phyloP scores from a whole-genome alignment of 441 rosid species.

The Adansonia madagascariensis region DNA sequence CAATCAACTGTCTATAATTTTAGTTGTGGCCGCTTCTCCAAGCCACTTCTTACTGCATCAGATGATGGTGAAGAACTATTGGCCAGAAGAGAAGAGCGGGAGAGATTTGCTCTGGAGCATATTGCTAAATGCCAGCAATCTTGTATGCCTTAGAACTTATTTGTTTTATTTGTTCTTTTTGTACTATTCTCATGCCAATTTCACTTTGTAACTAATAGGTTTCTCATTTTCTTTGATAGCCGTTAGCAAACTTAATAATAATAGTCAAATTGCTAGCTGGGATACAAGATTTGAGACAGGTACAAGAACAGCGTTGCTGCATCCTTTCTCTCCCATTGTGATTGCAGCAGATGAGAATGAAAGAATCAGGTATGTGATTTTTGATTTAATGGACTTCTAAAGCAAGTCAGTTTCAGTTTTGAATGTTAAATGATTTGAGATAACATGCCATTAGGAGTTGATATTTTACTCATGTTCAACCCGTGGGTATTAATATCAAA shows the following conservation, averaged over 20 bases:
- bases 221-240: conserved; percentile 49
- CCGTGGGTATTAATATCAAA: neutral
- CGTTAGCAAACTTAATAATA: conserved; percentile 71
- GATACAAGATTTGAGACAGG: conserved; percentile 93
- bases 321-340: conserved; percentile 91
- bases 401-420: neutral
- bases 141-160: conserved; percentile 46
- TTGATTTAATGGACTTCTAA: neutral
- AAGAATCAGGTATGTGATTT: conserved; percentile 67
- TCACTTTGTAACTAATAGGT: conserved; percentile 25
- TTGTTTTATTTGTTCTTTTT: conserved; percentile 22
- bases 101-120: conserved; percentile 80
- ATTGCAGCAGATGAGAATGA: conserved; percentile 97
- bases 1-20: conserved; percentile 89
- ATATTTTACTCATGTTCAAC: conserved; percentile 3
- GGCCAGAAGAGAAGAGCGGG: conserved; percentile 84
- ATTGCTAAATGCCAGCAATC: conserved; percentile 92
- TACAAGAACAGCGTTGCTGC: conserved; percentile 77
- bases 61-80: conserved; percentile 83
- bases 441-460: neutral
- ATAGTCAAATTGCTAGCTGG: conserved; percentile 85
- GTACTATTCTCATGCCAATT: conserved; percentile 15
- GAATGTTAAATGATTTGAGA: conserved; percentile 2
- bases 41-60: conserved; percentile 79
- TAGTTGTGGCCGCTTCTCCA: conserved; percentile 97